These are phyloP conservation scores for Aechmea fasciata DNA, from an alignment of 176 grass and related monocot species.

Conservation along the genomic window DNA sequence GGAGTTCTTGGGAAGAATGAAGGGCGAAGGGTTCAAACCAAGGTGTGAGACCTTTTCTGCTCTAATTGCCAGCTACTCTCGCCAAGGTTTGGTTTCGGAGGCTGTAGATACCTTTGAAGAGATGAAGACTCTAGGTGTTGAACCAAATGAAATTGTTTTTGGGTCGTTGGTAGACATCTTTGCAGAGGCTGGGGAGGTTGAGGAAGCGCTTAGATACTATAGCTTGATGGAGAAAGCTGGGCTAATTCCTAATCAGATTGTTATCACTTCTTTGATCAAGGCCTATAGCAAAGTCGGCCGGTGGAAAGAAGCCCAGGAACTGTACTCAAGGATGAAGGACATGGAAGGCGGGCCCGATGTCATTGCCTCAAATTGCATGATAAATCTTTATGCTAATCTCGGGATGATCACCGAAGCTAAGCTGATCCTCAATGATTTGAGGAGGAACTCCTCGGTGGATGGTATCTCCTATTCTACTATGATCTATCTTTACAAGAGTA, in stretches of 20 bases:
- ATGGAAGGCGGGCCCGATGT: conserved; percentile 49
- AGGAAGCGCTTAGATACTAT: conserved; percentile 43
- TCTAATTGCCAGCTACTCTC: conserved; percentile 43
- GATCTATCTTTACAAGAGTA: conserved; percentile 54
- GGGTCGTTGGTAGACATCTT: conserved; percentile 51
- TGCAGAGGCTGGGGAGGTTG: conserved; percentile 41
- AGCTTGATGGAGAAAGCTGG: conserved; percentile 56
- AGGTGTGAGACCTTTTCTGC: conserved; percentile 53
- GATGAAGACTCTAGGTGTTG: conserved; percentile 44
- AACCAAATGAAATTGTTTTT: conserved; percentile 55
- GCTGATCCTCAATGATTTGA: conserved; percentile 47
- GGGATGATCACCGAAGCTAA: conserved; percentile 59
- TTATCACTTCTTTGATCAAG: conserved; percentile 63
- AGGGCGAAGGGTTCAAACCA: conserved; percentile 42
- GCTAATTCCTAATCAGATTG: conserved; percentile 29
- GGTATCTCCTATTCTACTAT: conserved; percentile 52
- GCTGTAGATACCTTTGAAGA: conserved; percentile 43
- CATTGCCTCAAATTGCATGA: conserved; percentile 62
- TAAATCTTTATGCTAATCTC: conserved; percentile 65
- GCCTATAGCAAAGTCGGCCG: conserved; percentile 42
- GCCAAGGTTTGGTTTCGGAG: conserved; percentile 36
- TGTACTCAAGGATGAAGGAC: conserved; percentile 51
- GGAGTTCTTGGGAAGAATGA: conserved; percentile 48
- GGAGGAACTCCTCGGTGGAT: conserved; percentile 31
- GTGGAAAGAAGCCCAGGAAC: conserved; percentile 59